A percentile compares a stretch with the other conserved stretches of the same genome.
Evolutionary conservation across 225 moss, liverwort and hornwort genomes (phyloP).

Genomic region (Thuidium tamariscinum): DNA sequence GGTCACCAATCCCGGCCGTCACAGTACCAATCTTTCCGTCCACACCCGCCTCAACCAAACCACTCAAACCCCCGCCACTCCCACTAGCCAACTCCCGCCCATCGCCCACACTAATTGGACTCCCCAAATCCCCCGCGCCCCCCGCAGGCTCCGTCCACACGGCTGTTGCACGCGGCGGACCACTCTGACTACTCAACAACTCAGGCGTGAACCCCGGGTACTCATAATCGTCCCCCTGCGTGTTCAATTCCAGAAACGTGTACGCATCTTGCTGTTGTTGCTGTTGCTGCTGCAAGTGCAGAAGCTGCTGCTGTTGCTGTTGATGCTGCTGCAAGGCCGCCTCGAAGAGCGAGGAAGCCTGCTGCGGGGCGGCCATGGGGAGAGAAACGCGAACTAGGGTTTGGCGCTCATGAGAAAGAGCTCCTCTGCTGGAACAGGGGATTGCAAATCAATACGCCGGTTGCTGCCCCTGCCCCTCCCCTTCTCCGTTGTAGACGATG

Average conservation of each 20-base stretch:
- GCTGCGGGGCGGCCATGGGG: conserved; percentile 58
- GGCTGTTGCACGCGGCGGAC: neutral
- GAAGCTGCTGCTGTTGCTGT: neutral
- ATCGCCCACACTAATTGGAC: conserved; percentile 45
- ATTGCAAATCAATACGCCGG: neutral
- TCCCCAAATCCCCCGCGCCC: conserved; percentile 19
- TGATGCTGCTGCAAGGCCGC: conserved; percentile 51
- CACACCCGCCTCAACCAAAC: neutral
- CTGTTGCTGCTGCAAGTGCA: neutral
- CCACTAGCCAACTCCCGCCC: conserved; percentile 15
- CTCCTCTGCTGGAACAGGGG: neutral
- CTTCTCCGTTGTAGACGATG: neutral
- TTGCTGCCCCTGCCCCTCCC: neutral
- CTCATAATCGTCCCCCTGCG: conserved; percentile 93
- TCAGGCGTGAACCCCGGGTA: conserved; percentile 79
- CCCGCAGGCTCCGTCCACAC: conserved; percentile 18
- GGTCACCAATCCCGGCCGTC: conserved; percentile 57
- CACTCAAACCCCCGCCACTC: conserved; percentile 11
- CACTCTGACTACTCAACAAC: conserved; percentile 51
- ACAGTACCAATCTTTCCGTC: conserved; percentile 27
- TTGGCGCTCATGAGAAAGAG: conserved; percentile 28
- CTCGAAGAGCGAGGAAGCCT: conserved; percentile 72
- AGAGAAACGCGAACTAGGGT: conserved; percentile 19
- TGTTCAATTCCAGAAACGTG: conserved; percentile 94
- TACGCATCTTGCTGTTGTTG: conserved; percentile 82